Evolutionary conservation across 2,329 filamentous ascomycete species (phyloP).

Genomic region (Zymoseptoria ardabiliae): DNA sequence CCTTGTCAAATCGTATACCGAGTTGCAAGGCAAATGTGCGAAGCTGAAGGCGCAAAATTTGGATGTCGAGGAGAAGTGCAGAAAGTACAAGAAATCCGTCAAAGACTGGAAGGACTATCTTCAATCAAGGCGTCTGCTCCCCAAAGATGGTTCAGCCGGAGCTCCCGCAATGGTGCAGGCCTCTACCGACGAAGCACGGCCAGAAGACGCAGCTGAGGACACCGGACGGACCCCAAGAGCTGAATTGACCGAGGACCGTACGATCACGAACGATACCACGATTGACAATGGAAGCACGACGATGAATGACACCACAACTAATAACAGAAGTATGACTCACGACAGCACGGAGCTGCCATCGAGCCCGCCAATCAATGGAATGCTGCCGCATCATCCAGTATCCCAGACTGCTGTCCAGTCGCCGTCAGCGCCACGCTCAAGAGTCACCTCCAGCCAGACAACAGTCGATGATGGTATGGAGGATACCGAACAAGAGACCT

Average conservation of each 20-base stretch:
- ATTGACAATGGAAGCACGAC: background rate
- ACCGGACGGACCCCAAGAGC: no score
- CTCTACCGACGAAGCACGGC: background rate
- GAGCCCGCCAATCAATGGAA: background rate
- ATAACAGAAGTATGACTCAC: background rate
- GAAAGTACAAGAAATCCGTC: slow-evolving; percentile 34
- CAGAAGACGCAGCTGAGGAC: background rate
- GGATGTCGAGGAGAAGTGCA: slow-evolving; percentile 26
- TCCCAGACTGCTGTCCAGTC: background rate
- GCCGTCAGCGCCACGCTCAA: background rate
- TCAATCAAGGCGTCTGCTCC: background rate
- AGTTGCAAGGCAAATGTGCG: slow-evolving; percentile 24
- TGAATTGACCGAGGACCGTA: no score
- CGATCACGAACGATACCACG: background rate
- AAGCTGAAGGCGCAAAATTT: slow-evolving; percentile 22
- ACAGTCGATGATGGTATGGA: slow-evolving; percentile 25
- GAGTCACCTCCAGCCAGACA: slow-evolving; percentile 37
- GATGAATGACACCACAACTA: background rate
- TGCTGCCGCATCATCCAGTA: background rate
- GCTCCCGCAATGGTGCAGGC: background rate
- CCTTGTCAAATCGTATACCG: background rate
- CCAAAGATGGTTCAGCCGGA: no score
- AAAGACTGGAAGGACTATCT: slow-evolving; percentile 25
- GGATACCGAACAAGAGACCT: background rate
- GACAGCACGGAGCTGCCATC: background rate